Evolutionary conservation across 768 basidiomycete genomes (phyloP), one percentile per base, ranked within the genome.

Genomic region (Termitomyces sp.): DNA sequence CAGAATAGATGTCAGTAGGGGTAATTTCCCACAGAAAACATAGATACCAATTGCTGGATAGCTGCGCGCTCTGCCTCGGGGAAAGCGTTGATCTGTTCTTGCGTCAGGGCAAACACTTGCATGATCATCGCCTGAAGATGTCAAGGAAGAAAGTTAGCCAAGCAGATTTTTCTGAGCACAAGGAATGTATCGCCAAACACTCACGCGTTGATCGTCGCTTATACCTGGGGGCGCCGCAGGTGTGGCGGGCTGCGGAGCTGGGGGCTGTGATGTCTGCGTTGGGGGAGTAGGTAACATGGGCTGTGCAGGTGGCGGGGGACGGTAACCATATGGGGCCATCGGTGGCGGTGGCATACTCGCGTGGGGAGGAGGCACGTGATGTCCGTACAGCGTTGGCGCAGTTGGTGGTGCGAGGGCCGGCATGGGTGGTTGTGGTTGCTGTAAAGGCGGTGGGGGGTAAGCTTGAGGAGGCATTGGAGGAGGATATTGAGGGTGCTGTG

Each of bases 61-160:
- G 92, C 88, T 0, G 82, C 80, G 36, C 89, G 80, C 66, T 96
- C 93, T 1, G 80, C 78, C 5, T 90, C 87, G 32, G 93, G 90
- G 51, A 97, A 74, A 8, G 82, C 82, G 50, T 86, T 86, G 62
- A 98, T 90, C 70, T 96, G 93, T 48, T 91, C 93, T 49, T 79
- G 86, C 1, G 89, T 88, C 68, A 98, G 71, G 61, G 79, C 82
- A 35, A 98, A 75, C 0, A 98, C 94, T 75, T 95, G 93, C 72
- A 93, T 80, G 55, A 97, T 70, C 86, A 96, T 90, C 36, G 82
- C 80, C 91, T 90, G 53, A 41, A 49, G 18, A 30, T 2, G 9
- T 49, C 20, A 43, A n/a, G 16, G 16, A 40, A 40, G 38, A 52
- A 52, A 53, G 9, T 40, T 9, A 49, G 13, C 51, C 67, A 47